phyloP scores from a whole-genome alignment of 2,329 filamentous ascomycete genomes.

The Aspergillus versicolor region DNA sequence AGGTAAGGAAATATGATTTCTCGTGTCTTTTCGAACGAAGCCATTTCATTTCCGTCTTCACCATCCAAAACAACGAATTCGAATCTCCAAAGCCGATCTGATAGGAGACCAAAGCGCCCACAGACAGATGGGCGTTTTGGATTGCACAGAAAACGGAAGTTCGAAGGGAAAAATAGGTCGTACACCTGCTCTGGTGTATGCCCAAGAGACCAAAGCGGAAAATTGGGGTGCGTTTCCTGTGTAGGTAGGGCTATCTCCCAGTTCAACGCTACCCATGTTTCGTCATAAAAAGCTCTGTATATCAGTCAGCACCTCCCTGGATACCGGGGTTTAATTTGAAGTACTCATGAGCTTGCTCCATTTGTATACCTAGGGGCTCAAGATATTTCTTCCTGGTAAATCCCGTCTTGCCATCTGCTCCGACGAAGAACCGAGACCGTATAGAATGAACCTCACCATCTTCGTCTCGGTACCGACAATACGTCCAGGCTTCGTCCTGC shows the following conservation, averaged over 20 bases:
- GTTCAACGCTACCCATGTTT: conserved; percentile 51
- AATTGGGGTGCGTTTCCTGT: conserved; percentile 47
- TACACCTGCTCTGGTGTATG: conserved; percentile 49
- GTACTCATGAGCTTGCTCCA: conserved; percentile 31
- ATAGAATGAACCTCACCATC: conserved; percentile 18
- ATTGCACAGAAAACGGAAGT: conserved; percentile 49
- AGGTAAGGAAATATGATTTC: conserved; percentile 31
- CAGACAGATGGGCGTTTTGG: conserved; percentile 44
- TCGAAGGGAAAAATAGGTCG: conserved; percentile 47
- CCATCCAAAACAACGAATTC: conserved; percentile 34
- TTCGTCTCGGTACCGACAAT: conserved; percentile 21
- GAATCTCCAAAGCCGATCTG: conserved; percentile 43
- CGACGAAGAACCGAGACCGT: conserved; percentile 38
- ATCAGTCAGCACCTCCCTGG: background rate
- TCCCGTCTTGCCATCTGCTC: conserved; percentile 51
- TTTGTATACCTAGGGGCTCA: conserved; percentile 42
- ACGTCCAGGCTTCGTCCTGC: conserved; percentile 16
- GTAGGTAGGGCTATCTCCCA: conserved; percentile 46
- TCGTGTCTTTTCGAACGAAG: conserved; percentile 26
- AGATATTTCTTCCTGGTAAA: conserved; percentile 49
- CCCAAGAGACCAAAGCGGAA: conserved; percentile 50
- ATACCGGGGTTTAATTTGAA: background rate
- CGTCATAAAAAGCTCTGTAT: conserved; percentile 23
- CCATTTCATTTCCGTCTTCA: conserved; percentile 33
- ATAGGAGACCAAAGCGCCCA: conserved; percentile 45